These are phyloP conservation scores for Allium cepa DNA, from an alignment of 106 monocot species.

Conservation along the genomic window DNA sequence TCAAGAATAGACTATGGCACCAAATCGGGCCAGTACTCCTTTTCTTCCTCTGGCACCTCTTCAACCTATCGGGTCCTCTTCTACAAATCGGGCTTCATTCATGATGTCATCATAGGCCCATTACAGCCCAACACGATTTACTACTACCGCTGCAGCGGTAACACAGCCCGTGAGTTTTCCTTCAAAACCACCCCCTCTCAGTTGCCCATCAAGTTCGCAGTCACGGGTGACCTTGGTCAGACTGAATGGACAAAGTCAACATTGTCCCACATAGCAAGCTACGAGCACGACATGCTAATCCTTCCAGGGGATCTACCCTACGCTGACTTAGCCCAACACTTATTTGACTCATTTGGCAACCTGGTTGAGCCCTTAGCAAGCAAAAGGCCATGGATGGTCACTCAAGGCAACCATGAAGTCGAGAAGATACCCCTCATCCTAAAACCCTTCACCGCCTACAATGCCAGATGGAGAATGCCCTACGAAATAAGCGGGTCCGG, in stretches of 20 bases:
- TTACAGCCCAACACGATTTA: conserved; percentile 29
- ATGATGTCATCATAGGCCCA: conserved; percentile 47
- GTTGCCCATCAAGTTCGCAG: conserved; percentile 36
- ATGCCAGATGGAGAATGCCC: conserved; percentile 55
- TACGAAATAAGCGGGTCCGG: conserved; percentile 31
- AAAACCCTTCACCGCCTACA: conserved; percentile 42
- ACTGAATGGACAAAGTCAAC: conserved; percentile 56
- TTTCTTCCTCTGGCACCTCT: conserved; percentile 31
- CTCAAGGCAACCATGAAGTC: conserved; percentile 57
- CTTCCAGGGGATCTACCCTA: conserved; percentile 54
- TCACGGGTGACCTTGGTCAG: conserved; percentile 51
- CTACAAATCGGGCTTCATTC: conserved; percentile 48
- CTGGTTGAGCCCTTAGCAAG: conserved; percentile 41
- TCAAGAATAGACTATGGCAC: conserved; percentile 65
- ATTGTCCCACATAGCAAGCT: conserved; percentile 15
- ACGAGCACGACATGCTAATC: conserved; percentile 36
- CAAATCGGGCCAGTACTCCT: conserved; percentile 30
- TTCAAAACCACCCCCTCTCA: conserved; percentile 35
- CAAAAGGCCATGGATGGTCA: conserved; percentile 55
- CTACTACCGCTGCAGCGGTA: conserved; percentile 34
- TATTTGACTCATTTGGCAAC: conserved; percentile 50
- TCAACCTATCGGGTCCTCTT: conserved; percentile 48
- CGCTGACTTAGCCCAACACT: conserved; percentile 30
- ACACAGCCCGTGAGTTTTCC: conserved; percentile 20
- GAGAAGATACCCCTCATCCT: conserved; percentile 37